Evolutionary conservation across 208 protist genomes (phyloP).

Genomic region (Wallacemonas sp.): DNA sequence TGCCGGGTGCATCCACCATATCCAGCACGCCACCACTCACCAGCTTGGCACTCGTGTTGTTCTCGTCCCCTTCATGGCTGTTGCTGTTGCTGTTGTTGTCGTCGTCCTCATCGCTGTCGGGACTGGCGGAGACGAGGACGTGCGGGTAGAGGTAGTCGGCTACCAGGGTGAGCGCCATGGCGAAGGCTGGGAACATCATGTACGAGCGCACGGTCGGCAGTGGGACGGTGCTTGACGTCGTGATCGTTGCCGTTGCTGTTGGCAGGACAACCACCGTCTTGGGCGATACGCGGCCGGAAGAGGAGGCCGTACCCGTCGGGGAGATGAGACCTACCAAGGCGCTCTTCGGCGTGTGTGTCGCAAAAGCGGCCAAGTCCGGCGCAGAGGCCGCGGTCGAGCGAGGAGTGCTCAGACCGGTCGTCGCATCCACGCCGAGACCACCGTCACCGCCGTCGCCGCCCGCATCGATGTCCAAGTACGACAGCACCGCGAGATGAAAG

Average conservation of each 20-base stretch:
- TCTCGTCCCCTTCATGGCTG: background rate
- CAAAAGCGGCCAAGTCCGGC: background rate
- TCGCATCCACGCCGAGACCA: background rate
- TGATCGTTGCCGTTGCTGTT: background rate
- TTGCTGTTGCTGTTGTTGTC: background rate
- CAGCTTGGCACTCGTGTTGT: no score
- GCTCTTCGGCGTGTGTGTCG: background rate
- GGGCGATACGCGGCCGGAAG: background rate
- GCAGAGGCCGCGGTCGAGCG: background rate
- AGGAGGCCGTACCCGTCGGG: background rate
- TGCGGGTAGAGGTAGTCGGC: constrained; percentile 58
- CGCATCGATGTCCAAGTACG: constrained; percentile 10
- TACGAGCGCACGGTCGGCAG: constrained; percentile 41
- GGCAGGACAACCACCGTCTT: background rate
- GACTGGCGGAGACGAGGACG: background rate
- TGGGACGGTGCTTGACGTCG: background rate
- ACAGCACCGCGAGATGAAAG: constrained; percentile 50
- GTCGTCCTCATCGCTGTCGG: background rate
- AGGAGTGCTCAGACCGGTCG: no score
- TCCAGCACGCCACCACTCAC: no score
- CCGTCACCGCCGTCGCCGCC: background rate
- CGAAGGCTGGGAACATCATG: constrained; percentile 75
- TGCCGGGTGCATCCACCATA: background rate
- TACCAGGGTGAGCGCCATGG: constrained; percentile 60
- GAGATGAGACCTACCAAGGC: background rate